Base-by-base conservation (phyloP, 345 rosid species). In the Erysimum cheiranthoides region DNA sequence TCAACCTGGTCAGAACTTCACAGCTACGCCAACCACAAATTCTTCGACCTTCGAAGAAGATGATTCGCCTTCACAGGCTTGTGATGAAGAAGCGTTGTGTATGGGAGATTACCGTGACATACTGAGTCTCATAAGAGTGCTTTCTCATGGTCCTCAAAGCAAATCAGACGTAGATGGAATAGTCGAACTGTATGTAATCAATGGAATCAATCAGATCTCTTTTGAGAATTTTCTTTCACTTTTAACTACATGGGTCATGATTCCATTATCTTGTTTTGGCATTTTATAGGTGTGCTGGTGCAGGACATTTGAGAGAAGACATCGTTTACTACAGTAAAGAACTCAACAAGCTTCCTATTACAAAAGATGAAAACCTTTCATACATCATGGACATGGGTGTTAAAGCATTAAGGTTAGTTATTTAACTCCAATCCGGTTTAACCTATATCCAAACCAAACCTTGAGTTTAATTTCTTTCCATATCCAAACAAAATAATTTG, bases 81-180 rank as follows among this genome's bases (percentile, higher is more conserved):
- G 92, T 66, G 87, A 92, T 74, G 95, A 91, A 77, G 92, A 86
- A 81, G 87, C 92, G n/a, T 79, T 79, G 31, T 85, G 79, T 80
- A 88, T 90, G 97, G 97, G 95, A 34, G 99, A 95, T 65, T 92
- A 92, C 66, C 87, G 97, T n/a, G 97, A 90, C 90, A 92, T 95
- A 84, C 89, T 95, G 65, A 92, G 87, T 80, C 97, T 95, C 50
- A 89, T 92, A 25, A 88, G 97, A 87, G 99, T 95, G 76, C 93
- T 95, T 54, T 68, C 84, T 61, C 72, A 84, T 79, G 99, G 99
- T 82, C 99, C 97, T 1, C 86, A 83, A 84, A 95, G 97, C 91
- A 95, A 95, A 87, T 80, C 88, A 51, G 97, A 92, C 61, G 92
- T 92, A 32, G 97, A 95, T 79, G 60, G 77, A 57, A 72, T 92